A percentile compares a stretch with the other conserved stretches of the same genome.
These are phyloP conservation scores for Cucumis cinereus DNA, from an alignment of 306 rosid species.

Conservation along the genomic window DNA sequence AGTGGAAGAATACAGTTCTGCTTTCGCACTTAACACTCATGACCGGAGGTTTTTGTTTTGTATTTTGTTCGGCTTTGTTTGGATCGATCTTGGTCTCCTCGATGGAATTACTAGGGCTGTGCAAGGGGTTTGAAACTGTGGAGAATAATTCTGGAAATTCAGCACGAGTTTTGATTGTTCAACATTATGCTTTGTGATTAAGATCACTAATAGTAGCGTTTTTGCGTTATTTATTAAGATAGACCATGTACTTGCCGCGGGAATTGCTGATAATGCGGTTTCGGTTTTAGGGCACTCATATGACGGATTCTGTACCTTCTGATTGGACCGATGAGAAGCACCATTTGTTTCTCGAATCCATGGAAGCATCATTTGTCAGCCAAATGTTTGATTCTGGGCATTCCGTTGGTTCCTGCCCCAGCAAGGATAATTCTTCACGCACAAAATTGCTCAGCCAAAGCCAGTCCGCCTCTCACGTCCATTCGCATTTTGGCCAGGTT, in stretches of 20 bases:
- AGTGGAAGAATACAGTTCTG: background rate
- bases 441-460: constrained; percentile 6
- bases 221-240: background rate
- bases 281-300: constrained; percentile 8
- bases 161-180: background rate
- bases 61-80: background rate
- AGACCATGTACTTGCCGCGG: background rate
- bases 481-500: constrained; percentile 37
- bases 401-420: constrained; percentile 10
- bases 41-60: background rate
- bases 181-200: background rate
- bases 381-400: constrained; percentile 40
- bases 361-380: constrained; percentile 67
- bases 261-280: background rate
- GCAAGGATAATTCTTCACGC: background rate
- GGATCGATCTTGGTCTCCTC: background rate
- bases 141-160: background rate
- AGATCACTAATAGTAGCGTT: background rate
- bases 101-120: background rate
- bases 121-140: background rate
- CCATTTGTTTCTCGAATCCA: constrained; percentile 61
- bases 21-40: background rate
- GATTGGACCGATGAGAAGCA: constrained; percentile 83
- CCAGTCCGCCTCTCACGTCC: background rate
- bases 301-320: constrained; percentile 20